Percentiles rank a stretch among this genome's conserved stretches.
These are phyloP conservation scores for Helianthus tuberosus DNA, from an alignment of 129 eudicot species.

Conservation along the genomic window DNA sequence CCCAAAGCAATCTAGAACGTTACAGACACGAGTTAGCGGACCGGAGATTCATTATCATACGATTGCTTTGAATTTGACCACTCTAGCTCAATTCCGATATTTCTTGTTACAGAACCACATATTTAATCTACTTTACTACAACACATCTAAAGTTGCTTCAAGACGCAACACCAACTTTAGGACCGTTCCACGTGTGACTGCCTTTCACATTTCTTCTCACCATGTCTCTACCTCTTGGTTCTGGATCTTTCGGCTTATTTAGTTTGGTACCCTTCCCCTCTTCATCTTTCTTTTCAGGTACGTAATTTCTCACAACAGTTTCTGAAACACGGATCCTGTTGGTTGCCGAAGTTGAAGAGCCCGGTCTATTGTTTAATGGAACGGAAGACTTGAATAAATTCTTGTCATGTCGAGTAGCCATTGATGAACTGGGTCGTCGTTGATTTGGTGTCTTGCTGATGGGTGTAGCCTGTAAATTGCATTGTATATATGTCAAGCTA, in stretches of 20 bases:
- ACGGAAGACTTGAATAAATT: conserved; percentile 26
- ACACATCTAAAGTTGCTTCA: not conserved
- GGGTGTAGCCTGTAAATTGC: conserved; percentile 42
- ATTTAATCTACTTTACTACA: conserved; percentile 34
- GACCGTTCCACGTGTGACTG: conserved; percentile 31
- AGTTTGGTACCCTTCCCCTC: conserved; percentile 30
- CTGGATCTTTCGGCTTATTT: conserved; percentile 25
- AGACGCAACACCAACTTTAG: conserved; percentile 10
- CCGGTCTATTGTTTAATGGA: conserved; percentile 31
- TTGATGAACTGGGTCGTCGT: conserved; percentile 31
- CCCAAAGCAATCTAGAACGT: conserved; percentile 19
- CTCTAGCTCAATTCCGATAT: conserved; percentile 16
- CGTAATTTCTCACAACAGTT: conserved; percentile 7
- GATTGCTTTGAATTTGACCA: conserved; percentile 25
- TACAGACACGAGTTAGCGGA: not conserved
- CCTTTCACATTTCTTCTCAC: conserved; percentile 37
- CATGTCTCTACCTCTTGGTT: conserved; percentile 16
- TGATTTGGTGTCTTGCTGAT: conserved; percentile 37
- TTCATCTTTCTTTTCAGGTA: conserved; percentile 30
- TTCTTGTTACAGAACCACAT: conserved; percentile 20
- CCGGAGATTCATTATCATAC: not conserved
- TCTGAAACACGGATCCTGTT: conserved; percentile 38
- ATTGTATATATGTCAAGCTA: not conserved
- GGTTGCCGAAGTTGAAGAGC: conserved; percentile 38
- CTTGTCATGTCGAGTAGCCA: conserved; percentile 26